Evolutionary conservation across 2,329 filamentous ascomycete genomes (phyloP), one percentile per base, ranked within the genome.

Genomic region (Zalaria sp.): DNA sequence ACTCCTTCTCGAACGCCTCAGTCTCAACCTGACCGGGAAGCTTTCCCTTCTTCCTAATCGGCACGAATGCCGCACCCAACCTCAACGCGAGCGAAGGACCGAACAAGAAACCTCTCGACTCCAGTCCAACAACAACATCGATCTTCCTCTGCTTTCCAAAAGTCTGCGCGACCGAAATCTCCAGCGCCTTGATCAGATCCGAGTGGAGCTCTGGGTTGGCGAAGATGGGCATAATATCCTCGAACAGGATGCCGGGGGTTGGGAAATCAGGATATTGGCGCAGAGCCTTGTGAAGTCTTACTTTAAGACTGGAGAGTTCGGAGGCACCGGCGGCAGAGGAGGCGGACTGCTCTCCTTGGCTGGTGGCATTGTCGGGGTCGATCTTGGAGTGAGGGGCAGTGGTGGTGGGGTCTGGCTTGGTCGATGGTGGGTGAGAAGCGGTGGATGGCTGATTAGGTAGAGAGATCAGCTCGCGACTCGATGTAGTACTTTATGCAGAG

Each of bases 21-120:
- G 84, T 93, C 57, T 83, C 79, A 55, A 83, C 36, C 45, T 83
- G 79, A 28, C 91, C 91, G 5, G 91, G 91, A 52, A 98, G 75
- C 75, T 98, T 98, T 61, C 91, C 91, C 72, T 81, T 69, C 75
- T 98, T 98, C 58, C 91, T 75, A 47, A 96, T 87, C 10, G 91
- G 87, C 46, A 93, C 91, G 61, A 98, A 98, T 48, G 77, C 76
- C 32, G 87, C 83, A 49, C 82, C 83, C 45, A 96, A 71, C 48
- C 77, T 75, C 63, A 95, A 68, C 38, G 91, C 91, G 50, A 98
- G 72, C 46, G 81, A 80, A 32, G 91, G 91, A 9, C 91, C 91
- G 60, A 98, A 95, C 52, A 98, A 73, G 66, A 96, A 98, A 48
- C 91, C 91, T 46, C 91, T 77, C 51, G 89, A 89, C 57, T 98